These are phyloP conservation scores for Zygotorulaspora danielsina DNA, from an alignment of 805 yeast species.

Conservation along the genomic window DNA sequence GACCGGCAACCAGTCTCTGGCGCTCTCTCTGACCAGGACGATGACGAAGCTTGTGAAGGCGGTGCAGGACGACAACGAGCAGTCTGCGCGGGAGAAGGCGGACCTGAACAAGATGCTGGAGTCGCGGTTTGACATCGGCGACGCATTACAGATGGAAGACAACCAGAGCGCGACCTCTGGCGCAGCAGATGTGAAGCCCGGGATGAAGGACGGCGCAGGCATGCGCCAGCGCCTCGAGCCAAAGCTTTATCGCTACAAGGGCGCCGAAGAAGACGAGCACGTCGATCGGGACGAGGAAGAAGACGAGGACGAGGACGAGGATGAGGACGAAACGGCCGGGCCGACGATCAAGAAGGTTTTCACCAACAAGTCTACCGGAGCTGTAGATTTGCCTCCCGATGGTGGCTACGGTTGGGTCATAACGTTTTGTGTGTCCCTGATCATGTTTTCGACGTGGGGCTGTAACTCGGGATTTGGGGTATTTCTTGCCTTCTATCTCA, in stretches of 20 bases:
- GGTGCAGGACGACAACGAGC: slow-evolving; percentile 26
- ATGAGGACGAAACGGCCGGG: slow-evolving; percentile 9
- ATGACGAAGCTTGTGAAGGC: slow-evolving; percentile 20
- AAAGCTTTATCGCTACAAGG: background rate
- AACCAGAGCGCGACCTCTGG: slow-evolving; percentile 5
- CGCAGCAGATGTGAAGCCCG: background rate
- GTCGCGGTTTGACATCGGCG: slow-evolving; percentile 30
- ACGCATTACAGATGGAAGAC: slow-evolving; percentile 28
- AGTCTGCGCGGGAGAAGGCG: slow-evolving; percentile 11
- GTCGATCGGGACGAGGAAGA: slow-evolving; percentile 5
- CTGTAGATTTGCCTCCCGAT: slow-evolving; percentile 47
- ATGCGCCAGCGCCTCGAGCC: background rate
- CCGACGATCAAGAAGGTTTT: slow-evolving; percentile 31
- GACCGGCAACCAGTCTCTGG: slow-evolving; percentile 3
- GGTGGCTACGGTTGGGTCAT: slow-evolving; percentile 70
- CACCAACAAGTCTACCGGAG: slow-evolving; percentile 36
- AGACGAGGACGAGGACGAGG: slow-evolving; percentile 2
- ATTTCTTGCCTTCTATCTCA: slow-evolving; percentile 54
- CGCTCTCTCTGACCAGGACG: slow-evolving; percentile 12
- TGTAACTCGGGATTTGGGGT: slow-evolving; percentile 62
- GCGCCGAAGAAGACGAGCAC: slow-evolving; percentile 4
- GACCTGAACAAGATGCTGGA: slow-evolving; percentile 22
- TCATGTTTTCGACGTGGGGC: slow-evolving; percentile 69
- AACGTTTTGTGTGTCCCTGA: slow-evolving; percentile 45
- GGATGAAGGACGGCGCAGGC: background rate